Conservation (phyloP, 192 early-diverging fungal species). For the Lobulomyces angularis region DNA sequence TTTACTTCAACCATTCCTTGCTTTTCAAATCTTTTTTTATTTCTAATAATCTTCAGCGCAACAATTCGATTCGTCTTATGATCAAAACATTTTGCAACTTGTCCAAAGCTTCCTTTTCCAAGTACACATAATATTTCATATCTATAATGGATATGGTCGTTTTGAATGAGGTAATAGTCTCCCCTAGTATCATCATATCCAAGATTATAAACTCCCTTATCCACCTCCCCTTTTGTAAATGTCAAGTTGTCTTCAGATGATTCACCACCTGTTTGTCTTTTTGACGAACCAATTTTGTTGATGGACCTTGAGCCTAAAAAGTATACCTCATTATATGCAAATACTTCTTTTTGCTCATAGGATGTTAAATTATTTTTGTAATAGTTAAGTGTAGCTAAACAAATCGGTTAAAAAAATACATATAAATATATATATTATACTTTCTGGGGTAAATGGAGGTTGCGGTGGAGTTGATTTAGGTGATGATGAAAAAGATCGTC, state of each 20-base stretch:
- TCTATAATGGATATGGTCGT: constrained; percentile 86
- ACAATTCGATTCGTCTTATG: constrained; percentile 78
- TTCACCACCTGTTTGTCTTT: constrained; percentile 46
- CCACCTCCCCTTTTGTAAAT: constrained; percentile 17
- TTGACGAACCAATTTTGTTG: constrained; percentile 45
- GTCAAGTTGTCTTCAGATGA: constrained; percentile 16
- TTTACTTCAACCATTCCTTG: constrained; percentile 91
- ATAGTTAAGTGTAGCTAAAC: constrained; percentile 20
- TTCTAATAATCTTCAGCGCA: constrained; percentile 90
- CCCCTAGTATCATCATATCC: constrained; percentile 87
- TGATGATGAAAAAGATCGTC: background rate
- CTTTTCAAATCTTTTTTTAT: constrained; percentile 91
- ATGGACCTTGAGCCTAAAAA: constrained; percentile 66
- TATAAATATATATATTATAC: background rate
- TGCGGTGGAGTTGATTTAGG: background rate
- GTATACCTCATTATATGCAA: constrained; percentile 69
- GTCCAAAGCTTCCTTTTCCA: constrained; percentile 92
- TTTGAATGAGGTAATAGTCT: constrained; percentile 72
- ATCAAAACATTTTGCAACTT: constrained; percentile 86
- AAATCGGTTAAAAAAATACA: constrained; percentile 3
- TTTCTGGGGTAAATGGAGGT: constrained; percentile 3
- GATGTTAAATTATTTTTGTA: constrained; percentile 48
- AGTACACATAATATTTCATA: constrained; percentile 85
- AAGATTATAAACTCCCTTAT: constrained; percentile 22
- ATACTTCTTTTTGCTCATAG: constrained; percentile 81